A percentile compares a stretch with the other conserved stretches of the same genome.
Evolutionary conservation across 352 stramenopile species (phyloP).

Genomic region (Phytophthora agathidicida): DNA sequence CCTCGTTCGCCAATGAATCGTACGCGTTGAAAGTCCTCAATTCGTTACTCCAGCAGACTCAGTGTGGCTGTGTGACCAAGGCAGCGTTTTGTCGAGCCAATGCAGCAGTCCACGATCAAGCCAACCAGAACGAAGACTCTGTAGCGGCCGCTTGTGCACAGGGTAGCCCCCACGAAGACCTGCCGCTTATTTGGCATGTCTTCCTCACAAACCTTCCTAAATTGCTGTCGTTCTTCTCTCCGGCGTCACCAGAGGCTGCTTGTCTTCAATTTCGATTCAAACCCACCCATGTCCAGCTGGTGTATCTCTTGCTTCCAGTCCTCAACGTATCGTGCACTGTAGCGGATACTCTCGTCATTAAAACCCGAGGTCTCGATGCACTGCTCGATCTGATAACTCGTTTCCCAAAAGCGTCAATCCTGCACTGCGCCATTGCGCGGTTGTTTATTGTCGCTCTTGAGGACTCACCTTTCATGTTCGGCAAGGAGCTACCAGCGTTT

Average conservation of each 20-base stretch:
- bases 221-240: conserved; percentile 45
- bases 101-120: conserved; percentile 6
- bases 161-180: conserved; percentile 57
- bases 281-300: conserved; percentile 65
- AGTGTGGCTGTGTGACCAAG: conserved; percentile 78
- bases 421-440: conserved; percentile 65
- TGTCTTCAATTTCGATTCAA: conserved; percentile 47
- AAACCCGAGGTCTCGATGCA: conserved; percentile 43
- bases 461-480: conserved; percentile 82
- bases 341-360: conserved; percentile 54
- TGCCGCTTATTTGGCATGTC: conserved; percentile 68
- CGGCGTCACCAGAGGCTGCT: conserved; percentile 11
- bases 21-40: conserved; percentile 81
- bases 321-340: conserved; percentile 71
- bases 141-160: conserved; percentile 17
- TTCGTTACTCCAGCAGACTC: conserved; percentile 69
- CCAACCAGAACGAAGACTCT: background rate
- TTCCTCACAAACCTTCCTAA: conserved; percentile 52
- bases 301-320: conserved; percentile 81
- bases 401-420: conserved; percentile 89
- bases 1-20: conserved; percentile 72
- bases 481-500: conserved; percentile 72
- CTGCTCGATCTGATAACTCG: conserved; percentile 92
- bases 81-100: conserved; percentile 36
- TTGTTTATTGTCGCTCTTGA: conserved; percentile 83